These are phyloP conservation scores for Heterobasidion parviporum DNA, from an alignment of 1,284 basidiomycete genomes.

Conservation along the genomic window DNA sequence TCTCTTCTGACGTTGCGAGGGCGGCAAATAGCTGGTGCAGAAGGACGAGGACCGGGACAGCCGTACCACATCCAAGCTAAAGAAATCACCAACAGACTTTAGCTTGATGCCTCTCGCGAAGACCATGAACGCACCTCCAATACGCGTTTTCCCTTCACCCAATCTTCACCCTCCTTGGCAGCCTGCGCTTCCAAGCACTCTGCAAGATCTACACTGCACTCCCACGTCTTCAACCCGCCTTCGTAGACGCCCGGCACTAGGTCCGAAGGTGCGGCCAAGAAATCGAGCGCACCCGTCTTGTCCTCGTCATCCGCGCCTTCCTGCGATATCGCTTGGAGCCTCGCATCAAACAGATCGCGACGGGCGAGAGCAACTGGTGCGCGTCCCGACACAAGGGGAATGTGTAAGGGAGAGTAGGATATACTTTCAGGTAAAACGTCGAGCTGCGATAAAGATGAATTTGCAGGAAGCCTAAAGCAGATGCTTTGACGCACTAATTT, in stretches of 20 bases:
- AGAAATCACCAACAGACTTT: not conserved
- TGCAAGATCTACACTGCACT: conserved; percentile 87
- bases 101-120: no score
- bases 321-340: conserved; percentile 82
- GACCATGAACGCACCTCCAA: conserved; percentile 46
- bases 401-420: conserved; percentile 50
- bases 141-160: conserved; percentile 37
- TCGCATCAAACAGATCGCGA: conserved; percentile 88
- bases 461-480: not conserved
- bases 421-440: conserved; percentile 44
- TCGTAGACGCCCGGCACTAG: conserved; percentile 91
- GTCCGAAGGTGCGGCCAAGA: conserved; percentile 80
- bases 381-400: conserved; percentile 27
- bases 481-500: conserved; percentile 24
- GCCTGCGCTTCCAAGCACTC: conserved; percentile 36
- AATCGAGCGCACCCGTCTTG: conserved; percentile 29
- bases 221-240: conserved; percentile 97
- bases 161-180: conserved; percentile 10
- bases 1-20: conserved; percentile 5
- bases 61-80: conserved; percentile 91
- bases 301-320: conserved; percentile 18
- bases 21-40: conserved; percentile 53
- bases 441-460: conserved; percentile 30
- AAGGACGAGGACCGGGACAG: conserved; percentile 73
- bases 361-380: conserved; percentile 45